These are phyloP conservation scores for Aspergillus niger DNA, from an alignment of 2,329 filamentous ascomycete species.

Conservation along the genomic window DNA sequence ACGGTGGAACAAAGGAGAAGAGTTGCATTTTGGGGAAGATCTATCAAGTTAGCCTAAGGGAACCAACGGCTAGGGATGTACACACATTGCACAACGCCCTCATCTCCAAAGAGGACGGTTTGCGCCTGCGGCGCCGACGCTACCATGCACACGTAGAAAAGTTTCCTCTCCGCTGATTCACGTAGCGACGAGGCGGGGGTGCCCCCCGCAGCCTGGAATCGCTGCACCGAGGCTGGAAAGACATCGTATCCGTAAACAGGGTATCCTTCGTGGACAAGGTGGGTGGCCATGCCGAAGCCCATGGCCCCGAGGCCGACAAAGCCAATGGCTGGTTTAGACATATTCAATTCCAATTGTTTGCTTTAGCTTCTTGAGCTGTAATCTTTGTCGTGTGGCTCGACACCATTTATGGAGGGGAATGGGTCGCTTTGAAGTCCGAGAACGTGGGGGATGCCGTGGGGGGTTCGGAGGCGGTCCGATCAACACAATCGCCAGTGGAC, in stretches of 20 bases:
- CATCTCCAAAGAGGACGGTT: conserved; percentile 63
- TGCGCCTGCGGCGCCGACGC: conserved; percentile 71
- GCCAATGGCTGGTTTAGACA: conserved; percentile 56
- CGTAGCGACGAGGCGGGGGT: conserved; percentile 60
- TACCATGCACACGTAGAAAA: conserved; percentile 73
- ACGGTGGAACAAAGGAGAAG: conserved; percentile 72
- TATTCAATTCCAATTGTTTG: conserved; percentile 12
- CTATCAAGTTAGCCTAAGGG: not conserved
- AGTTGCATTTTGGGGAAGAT: conserved; percentile 59
- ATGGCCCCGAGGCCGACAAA: conserved; percentile 79
- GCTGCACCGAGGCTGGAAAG: conserved; percentile 66
- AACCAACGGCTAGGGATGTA: not conserved
- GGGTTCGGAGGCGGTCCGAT: conserved; percentile 11
- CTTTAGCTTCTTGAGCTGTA: too few species aligned
- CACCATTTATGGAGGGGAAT: not conserved
- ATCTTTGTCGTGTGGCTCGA: not conserved
- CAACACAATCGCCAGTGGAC: too few species aligned
- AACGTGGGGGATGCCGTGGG: not conserved
- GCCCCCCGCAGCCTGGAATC: conserved; percentile 65
- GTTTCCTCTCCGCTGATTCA: conserved; percentile 61
- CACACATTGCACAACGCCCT: conserved; percentile 48
- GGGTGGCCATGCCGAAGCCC: conserved; percentile 79
- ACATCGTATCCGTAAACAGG: conserved; percentile 71
- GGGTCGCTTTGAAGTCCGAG: conserved; percentile 1
- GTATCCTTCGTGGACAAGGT: conserved; percentile 69